Conservation (phyloP, 2,329 filamentous ascomycete species). For the Hymenoscyphus infarciens region DNA sequence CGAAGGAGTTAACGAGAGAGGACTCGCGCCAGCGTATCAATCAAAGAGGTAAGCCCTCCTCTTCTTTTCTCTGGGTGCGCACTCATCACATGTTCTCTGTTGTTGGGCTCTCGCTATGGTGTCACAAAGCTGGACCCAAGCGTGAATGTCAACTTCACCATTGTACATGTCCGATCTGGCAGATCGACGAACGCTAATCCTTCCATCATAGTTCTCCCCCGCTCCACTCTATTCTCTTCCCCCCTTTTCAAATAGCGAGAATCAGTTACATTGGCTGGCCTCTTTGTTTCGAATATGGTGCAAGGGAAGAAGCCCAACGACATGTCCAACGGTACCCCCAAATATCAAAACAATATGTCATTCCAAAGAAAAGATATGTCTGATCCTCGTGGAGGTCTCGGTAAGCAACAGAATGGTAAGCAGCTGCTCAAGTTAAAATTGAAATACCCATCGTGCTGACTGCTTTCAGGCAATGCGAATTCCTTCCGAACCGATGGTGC, state of each 20-base stretch:
- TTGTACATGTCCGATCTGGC: not conserved
- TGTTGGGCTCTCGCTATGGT: not conserved
- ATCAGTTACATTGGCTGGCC: constrained; percentile 7
- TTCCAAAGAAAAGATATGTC: constrained; percentile 60
- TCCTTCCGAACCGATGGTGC: constrained; percentile 84
- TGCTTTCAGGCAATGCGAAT: constrained; percentile 54
- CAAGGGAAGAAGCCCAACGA: constrained; percentile 43
- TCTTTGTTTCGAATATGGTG: constrained; percentile 53
- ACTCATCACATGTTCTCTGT: not conserved
- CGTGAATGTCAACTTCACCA: not conserved
- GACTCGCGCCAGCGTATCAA: constrained; percentile 15
- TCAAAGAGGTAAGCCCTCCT: constrained; percentile 19
- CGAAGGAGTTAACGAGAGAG: constrained; percentile 9
- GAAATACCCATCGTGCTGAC: constrained; percentile 21
- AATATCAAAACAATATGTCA: constrained; percentile 50
- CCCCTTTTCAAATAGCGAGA: constrained; percentile 1
- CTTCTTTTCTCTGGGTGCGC: not conserved
- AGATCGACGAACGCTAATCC: not conserved
- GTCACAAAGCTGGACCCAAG: constrained; percentile 6
- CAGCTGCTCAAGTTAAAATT: not conserved
- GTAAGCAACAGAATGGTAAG: constrained; percentile 53
- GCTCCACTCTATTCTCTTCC: not conserved
- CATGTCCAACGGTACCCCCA: constrained; percentile 43
- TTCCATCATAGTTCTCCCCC: not conserved
- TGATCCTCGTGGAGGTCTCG: constrained; percentile 45